A percentile compares a stretch with the other conserved stretches of the same genome.
phyloP scores from a whole-genome alignment of 2,329 filamentous ascomycete genomes.

The Colletotrichum higginsianum region DNA sequence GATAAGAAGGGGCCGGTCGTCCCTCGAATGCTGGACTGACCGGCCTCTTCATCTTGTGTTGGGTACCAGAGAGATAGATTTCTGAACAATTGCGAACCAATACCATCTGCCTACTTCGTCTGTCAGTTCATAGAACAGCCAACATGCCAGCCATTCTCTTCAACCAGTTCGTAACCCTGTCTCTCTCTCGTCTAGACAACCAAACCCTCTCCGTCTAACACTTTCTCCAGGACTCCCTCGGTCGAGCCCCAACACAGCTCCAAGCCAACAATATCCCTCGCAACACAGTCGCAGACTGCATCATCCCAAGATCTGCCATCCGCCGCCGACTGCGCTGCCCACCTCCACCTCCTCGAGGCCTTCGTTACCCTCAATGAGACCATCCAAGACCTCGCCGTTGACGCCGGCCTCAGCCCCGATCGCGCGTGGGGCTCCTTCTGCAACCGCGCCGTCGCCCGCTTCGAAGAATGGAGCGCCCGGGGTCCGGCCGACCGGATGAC shows the following conservation, averaged over 20 bases:
- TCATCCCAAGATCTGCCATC: slow-evolving; percentile 40
- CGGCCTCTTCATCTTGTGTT: background rate
- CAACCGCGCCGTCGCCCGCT: slow-evolving; percentile 48
- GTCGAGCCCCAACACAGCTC: slow-evolving; percentile 19
- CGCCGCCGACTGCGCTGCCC: slow-evolving; percentile 62
- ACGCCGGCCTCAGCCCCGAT: slow-evolving; percentile 20
- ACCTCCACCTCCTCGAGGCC: slow-evolving; percentile 73
- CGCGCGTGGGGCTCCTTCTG: slow-evolving; percentile 48
- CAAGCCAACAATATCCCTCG: background rate
- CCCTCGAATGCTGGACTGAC: background rate
- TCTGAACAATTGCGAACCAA: background rate
- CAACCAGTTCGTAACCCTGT: slow-evolving; percentile 17
- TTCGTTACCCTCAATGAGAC: slow-evolving; percentile 66
- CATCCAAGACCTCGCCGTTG: slow-evolving; percentile 42
- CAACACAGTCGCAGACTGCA: background rate
- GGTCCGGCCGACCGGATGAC: slow-evolving; percentile 35
- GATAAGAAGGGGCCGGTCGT: slow-evolving; percentile 25
- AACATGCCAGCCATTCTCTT: slow-evolving; percentile 33
- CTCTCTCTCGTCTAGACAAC: background rate
- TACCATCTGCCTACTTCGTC: background rate
- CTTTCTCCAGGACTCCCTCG: background rate
- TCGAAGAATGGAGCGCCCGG: slow-evolving; percentile 39
- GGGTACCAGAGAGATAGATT: too few relatives aligned
- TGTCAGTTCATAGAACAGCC: slow-evolving; percentile 5
- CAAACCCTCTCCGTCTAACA: too few relatives aligned